Evolutionary conservation across 2,329 filamentous ascomycete genomes (phyloP).

Genomic region (Conoideocrella luteorostrata): DNA sequence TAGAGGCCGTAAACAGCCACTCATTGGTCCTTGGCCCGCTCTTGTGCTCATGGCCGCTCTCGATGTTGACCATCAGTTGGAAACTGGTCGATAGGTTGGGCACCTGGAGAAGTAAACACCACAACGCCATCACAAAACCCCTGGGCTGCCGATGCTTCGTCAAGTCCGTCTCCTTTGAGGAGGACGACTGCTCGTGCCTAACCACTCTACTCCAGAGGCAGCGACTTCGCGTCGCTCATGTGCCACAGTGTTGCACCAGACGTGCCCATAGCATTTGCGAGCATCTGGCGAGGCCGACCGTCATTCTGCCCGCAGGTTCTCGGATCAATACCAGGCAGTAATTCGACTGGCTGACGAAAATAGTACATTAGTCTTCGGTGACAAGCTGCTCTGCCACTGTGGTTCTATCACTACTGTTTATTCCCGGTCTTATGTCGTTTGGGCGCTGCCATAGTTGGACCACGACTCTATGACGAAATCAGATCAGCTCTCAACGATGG

Average conservation of each 20-base stretch:
- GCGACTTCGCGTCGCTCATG: not conserved
- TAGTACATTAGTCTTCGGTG: too few species aligned
- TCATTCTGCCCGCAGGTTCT: too few species aligned
- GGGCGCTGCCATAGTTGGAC: not conserved
- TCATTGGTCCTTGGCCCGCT: not conserved
- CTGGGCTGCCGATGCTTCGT: not conserved
- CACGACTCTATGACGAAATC: conserved; percentile 19
- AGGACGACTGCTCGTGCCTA: not conserved
- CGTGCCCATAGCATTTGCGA: conserved; percentile 2
- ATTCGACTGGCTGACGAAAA: too few species aligned
- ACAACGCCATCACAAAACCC: too few species aligned
- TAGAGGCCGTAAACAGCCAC: conserved; percentile 1
- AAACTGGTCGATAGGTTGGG: too few species aligned
- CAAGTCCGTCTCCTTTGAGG: not conserved
- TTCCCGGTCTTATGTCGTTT: too few species aligned
- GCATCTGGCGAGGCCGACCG: not conserved
- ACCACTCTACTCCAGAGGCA: not conserved
- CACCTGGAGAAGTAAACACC: not conserved
- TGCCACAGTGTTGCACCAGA: conserved; percentile 1
- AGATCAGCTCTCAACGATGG: conserved; percentile 28
- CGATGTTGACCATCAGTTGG: too few species aligned
- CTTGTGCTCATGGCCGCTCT: too few species aligned
- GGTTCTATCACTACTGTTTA: not conserved
- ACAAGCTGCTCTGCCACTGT: not conserved
- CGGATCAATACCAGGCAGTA: too few species aligned